Conservation (phyloP, 768 basidiomycete species). For the Leccinum disarticulatum region DNA sequence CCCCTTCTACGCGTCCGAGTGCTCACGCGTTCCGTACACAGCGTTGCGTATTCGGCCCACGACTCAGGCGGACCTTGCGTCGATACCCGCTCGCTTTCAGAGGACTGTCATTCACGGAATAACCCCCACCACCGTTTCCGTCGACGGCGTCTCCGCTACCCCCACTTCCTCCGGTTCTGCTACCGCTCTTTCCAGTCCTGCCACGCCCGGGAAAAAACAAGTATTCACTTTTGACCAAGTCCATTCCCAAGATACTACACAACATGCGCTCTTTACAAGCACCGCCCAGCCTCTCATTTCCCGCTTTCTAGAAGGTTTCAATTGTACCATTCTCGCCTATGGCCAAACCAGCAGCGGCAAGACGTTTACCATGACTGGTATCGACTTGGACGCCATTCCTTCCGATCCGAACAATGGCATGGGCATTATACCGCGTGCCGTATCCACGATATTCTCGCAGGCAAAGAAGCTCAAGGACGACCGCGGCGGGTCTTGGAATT, state of each 20-base stretch:
- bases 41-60: constrained; percentile 91
- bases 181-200: constrained; percentile 45
- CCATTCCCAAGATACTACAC: constrained; percentile 79
- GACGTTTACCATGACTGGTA: constrained; percentile 91
- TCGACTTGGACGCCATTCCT: constrained; percentile 86
- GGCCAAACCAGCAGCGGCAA: constrained; percentile 37
- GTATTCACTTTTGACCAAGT: constrained; percentile 94
- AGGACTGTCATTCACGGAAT: constrained; percentile 80
- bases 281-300: constrained; percentile 84
- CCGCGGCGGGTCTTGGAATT: constrained; percentile 74
- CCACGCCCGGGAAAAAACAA: constrained; percentile 71
- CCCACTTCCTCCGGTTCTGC: constrained; percentile 52
- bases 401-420: constrained; percentile 80
- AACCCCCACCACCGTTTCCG: constrained; percentile 72
- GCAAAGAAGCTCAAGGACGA: constrained; percentile 77
- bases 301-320: constrained; percentile 91
- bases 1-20: background rate
- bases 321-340: constrained; percentile 66
- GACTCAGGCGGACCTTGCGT: constrained; percentile 76
- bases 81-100: constrained; percentile 94
- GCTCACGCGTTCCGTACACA: constrained; percentile 30
- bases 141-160: constrained; percentile 66
- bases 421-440: constrained; percentile 95
- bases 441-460: constrained; percentile 81
- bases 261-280: constrained; percentile 80